Evolutionary conservation across 73 alveolate species (phyloP), one percentile per base, ranked within the genome.

Genomic region (Blepharisma japonicum): DNA sequence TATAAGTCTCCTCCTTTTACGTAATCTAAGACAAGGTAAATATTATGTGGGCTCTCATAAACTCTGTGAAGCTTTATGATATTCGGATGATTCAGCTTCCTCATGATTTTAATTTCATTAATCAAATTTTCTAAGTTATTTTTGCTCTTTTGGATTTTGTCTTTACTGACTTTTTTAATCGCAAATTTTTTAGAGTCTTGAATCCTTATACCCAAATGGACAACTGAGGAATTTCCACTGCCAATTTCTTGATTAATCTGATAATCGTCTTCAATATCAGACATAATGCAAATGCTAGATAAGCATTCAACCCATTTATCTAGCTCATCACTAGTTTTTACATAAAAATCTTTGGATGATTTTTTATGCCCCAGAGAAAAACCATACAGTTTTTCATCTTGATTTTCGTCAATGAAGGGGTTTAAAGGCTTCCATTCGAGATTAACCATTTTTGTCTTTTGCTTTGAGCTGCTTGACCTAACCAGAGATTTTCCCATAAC

Each of bases 1-100:
- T 66, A 79, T 46, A 87, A 77, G 51, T 72, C 83, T 48, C 88
- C 91, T 0, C 91, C 91, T 27, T 53, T 77, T 18, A 84, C 72
- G 50, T 79, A 83, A 7, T 87, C 94, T 67, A 68, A 77, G 5
- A 85, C 87, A 6, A 88, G 81, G 66, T 66, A 88, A 6, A 88
- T 68, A 20, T 56, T 42, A 5, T 67, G 23, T 11, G 83, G 79
- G 72, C 70, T 89, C 61, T 88, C 95, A 76, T 80, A 85, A 21
- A 47, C 82, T 14, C 85, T 87, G 71, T 78, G 79, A 49, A 79
- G 11, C 46, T 79, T 79, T 9, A 79, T 68, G 0, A 79, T 7
- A 11, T 79, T 78, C 38, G 70, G 53, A 70, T 79, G 86, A 46
- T 68, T 25, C 32, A 79, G 11, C 18, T 79, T 21, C 20, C 79